Conservation (phyloP, 2,329 filamentous ascomycete genomes). For the Rugonectria rugulosa region DNA sequence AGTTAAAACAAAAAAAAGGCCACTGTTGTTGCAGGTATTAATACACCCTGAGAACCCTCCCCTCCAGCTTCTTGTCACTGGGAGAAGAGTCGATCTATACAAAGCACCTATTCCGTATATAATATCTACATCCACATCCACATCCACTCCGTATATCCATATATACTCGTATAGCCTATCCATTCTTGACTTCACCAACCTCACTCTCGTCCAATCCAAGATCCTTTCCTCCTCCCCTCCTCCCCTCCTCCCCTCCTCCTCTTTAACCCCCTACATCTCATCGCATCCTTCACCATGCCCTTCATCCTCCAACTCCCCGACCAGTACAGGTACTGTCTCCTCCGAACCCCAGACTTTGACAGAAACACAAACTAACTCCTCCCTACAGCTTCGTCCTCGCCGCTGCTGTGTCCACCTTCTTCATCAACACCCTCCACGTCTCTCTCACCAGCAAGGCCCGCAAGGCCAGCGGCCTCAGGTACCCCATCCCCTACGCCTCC, state of each 20-base stretch:
- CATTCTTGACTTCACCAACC: too few relatives aligned
- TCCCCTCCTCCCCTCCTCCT: constrained; percentile 1
- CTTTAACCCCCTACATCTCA: constrained; percentile 7
- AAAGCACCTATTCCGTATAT: too few relatives aligned
- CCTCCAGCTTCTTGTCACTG: too few relatives aligned
- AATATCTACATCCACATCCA: neutral
- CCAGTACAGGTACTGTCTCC: constrained; percentile 57
- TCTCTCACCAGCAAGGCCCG: constrained; percentile 57
- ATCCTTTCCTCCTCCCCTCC: neutral
- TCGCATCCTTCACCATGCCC: constrained; percentile 48
- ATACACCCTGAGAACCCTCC: too few relatives aligned
- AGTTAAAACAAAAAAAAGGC: too few relatives aligned
- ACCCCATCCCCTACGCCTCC: constrained; percentile 65
- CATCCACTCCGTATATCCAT: neutral
- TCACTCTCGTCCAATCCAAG: too few relatives aligned
- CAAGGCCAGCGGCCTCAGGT: constrained; percentile 60
- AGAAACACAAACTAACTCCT: neutral
- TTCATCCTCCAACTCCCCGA: constrained; percentile 53
- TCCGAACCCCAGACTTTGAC: neutral
- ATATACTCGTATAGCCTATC: too few relatives aligned
- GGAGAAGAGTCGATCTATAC: too few relatives aligned
- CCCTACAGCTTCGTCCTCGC: constrained; percentile 66
- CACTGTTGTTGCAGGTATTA: too few relatives aligned
- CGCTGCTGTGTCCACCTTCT: constrained; percentile 62
- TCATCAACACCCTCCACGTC: constrained; percentile 64